Percentiles rank a stretch among this genome's conserved stretches.
Evolutionary conservation across 2,329 filamentous ascomycete genomes (phyloP).

Genomic region (Aspergillus ustus): DNA sequence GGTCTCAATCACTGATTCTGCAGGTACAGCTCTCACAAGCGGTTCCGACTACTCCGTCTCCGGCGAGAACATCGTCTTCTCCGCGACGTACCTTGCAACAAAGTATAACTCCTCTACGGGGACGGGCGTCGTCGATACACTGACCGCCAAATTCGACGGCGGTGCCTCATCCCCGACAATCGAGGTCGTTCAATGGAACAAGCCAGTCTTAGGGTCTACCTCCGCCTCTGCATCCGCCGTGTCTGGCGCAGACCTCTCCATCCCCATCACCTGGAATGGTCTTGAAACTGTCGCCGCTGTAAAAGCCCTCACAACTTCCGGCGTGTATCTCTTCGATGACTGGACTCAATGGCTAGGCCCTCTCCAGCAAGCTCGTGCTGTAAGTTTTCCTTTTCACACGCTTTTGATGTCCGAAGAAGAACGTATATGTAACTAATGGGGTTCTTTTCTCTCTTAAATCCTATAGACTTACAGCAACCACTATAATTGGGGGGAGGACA

Average conservation of each 20-base stretch:
- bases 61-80: constrained; percentile 53
- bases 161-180: constrained; percentile 52
- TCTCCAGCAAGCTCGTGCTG: constrained; percentile 54
- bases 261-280: constrained; percentile 60
- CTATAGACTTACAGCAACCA: constrained; percentile 54
- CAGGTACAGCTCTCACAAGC: constrained; percentile 40
- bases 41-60: constrained; percentile 56
- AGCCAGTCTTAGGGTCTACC: constrained; percentile 42
- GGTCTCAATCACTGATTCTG: constrained; percentile 44
- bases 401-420: background rate
- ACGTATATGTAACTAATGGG: background rate
- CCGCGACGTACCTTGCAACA: constrained; percentile 50
- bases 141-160: constrained; percentile 59
- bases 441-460: background rate
- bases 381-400: constrained; percentile 21
- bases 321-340: constrained; percentile 58
- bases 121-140: constrained; percentile 54
- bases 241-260: constrained; percentile 47
- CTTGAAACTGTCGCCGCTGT: constrained; percentile 56
- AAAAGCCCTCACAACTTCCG: constrained; percentile 55
- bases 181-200: constrained; percentile 59
- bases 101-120: constrained; percentile 48
- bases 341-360: constrained; percentile 61
- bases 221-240: constrained; percentile 37
- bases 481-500: constrained; percentile 55